Conservation (phyloP, 257 asterid species). For the Nicotiana sylvestris region DNA sequence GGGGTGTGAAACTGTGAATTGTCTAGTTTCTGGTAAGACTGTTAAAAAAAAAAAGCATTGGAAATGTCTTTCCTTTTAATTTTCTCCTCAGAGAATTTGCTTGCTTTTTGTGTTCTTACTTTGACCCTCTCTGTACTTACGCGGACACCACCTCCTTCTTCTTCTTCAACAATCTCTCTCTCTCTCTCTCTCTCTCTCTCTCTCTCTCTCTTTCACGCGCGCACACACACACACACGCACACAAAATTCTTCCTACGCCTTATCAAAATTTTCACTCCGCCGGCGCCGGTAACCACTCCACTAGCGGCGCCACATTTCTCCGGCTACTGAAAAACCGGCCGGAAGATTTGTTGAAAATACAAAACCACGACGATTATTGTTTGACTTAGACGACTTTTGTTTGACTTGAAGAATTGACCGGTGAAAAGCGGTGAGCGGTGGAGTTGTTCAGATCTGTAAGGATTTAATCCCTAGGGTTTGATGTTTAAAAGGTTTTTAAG, state of each 20-base stretch:
- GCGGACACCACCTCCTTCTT: not conserved
- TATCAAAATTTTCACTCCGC: constrained; percentile 6
- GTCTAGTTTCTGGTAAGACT: not conserved
- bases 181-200: not conserved
- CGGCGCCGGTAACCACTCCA: constrained; percentile 7
- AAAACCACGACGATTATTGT: not conserved
- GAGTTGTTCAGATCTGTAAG: constrained; percentile 28
- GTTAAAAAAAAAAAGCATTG: not conserved
- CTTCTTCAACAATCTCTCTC: not conserved
- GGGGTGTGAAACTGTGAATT: not conserved
- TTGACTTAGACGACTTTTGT: not conserved
- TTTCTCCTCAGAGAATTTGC: not conserved
- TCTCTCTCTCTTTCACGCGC: not conserved
- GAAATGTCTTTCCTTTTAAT: constrained; percentile 5
- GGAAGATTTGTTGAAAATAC: not conserved
- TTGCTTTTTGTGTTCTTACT: constrained; percentile 10
- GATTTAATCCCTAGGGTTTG: constrained; percentile 16
- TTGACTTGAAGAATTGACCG: constrained; percentile 13
- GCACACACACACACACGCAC: not conserved
- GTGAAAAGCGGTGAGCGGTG: not conserved
- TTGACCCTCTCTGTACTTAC: constrained; percentile 9
- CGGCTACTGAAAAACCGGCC: constrained; percentile 9
- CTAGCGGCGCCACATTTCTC: constrained; percentile 5
- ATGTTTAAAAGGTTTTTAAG: constrained; percentile 19
- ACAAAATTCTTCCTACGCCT: not conserved